phyloP scores from a whole-genome alignment of 2,329 filamentous ascomycete genomes.

The Botrytis medusae region DNA sequence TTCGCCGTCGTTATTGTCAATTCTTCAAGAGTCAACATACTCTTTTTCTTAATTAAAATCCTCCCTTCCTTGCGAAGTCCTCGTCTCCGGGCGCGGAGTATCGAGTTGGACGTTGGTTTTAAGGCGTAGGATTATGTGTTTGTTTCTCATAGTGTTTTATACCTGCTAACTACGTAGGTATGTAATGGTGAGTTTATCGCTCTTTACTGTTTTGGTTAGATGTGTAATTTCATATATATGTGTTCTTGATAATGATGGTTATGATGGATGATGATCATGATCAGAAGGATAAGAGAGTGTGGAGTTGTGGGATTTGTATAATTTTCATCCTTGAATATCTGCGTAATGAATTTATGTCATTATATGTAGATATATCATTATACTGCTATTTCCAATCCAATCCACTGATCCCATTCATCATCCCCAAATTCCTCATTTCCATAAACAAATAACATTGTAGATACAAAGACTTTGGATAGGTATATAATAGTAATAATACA shows the following conservation, averaged over 20 bases:
- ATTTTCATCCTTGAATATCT: background rate
- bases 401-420: background rate
- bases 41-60: background rate
- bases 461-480: background rate
- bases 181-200: background rate
- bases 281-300: background rate
- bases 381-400: background rate
- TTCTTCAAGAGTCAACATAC: background rate
- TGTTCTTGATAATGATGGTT: background rate
- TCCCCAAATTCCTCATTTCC: background rate
- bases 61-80: background rate
- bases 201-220: background rate
- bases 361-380: too few relatives aligned
- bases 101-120: background rate
- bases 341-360: background rate
- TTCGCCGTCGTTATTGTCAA: background rate
- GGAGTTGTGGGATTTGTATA: background rate
- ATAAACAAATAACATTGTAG: background rate
- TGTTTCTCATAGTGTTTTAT: background rate
- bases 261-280: background rate
- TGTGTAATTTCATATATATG: background rate
- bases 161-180: background rate
- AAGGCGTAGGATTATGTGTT: background rate
- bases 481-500: background rate
- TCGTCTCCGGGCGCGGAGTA: background rate